Percentiles rank a stretch among this genome's conserved stretches.
Conservation (phyloP, 768 basidiomycete genomes). For the Hygrophorus pudorinus region DNA sequence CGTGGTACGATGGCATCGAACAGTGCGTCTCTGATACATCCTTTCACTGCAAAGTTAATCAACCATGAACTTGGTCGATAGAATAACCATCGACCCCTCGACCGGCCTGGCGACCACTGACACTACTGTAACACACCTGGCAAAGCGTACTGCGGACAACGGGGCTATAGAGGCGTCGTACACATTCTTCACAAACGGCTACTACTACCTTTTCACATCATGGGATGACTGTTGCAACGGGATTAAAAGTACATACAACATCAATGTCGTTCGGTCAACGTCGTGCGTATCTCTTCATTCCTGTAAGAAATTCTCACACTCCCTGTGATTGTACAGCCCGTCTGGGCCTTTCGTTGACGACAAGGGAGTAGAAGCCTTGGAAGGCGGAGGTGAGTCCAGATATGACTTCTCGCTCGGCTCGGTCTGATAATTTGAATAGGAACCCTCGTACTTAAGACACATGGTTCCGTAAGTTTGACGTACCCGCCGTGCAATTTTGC, state of each 20-base stretch:
- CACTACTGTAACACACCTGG: too few relatives aligned
- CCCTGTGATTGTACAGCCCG: conserved; percentile 17
- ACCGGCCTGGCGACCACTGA: too few relatives aligned
- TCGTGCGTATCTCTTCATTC: conserved; percentile 19
- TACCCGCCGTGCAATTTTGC: too few relatives aligned
- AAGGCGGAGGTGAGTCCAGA: conserved; percentile 31
- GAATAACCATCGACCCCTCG: conserved; percentile 23
- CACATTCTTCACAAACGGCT: conserved; percentile 33
- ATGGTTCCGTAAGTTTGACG: too few relatives aligned
- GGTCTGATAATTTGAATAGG: too few relatives aligned
- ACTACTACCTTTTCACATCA: conserved; percentile 45
- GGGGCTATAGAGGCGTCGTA: conserved; percentile 41
- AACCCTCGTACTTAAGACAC: too few relatives aligned
- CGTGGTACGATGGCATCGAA: too few relatives aligned
- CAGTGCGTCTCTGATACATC: too few relatives aligned
- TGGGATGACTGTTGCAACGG: conserved; percentile 48
- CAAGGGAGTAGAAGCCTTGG: conserved; percentile 32
- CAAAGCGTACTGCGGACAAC: conserved; percentile 33
- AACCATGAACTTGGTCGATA: too few relatives aligned
- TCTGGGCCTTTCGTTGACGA: conserved; percentile 38
- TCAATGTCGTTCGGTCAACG: conserved; percentile 42
- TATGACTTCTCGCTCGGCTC: too few relatives aligned
- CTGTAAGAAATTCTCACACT: background rate
- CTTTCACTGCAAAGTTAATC: too few relatives aligned
- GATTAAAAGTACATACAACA: conserved; percentile 46